Evolutionary conservation across 1,284 basidiomycete species (phyloP).

Genomic region (Pseudozyma thailandica): DNA sequence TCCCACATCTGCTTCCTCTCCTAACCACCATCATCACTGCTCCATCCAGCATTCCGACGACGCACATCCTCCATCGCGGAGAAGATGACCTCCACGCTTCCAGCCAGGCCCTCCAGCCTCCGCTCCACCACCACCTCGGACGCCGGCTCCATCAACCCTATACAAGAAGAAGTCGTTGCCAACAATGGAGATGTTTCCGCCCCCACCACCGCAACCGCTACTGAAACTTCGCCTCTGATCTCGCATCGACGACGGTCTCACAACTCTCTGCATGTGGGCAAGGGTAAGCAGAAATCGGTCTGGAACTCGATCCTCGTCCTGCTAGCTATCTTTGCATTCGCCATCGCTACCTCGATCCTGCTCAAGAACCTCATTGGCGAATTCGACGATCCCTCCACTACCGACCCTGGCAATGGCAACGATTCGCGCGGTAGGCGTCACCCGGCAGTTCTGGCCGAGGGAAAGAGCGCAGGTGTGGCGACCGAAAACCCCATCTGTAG

Average conservation of each 20-base stretch:
- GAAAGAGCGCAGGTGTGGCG: slow-evolving; percentile 51
- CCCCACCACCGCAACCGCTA: background rate
- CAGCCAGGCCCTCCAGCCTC: slow-evolving; percentile 30
- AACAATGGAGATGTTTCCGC: slow-evolving; percentile 22
- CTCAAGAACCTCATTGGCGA: slow-evolving; percentile 43
- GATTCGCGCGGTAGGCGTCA: slow-evolving; percentile 43
- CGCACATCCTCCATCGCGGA: too few relatives aligned
- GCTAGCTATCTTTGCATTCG: slow-evolving; percentile 34
- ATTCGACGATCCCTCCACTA: slow-evolving; percentile 16
- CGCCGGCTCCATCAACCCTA: slow-evolving; percentile 18
- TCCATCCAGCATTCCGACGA: background rate
- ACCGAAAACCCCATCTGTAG: slow-evolving; percentile 53
- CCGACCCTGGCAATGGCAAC: background rate
- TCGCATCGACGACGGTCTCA: slow-evolving; percentile 1
- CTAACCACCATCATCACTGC: background rate
- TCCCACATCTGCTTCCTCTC: background rate
- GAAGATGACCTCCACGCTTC: slow-evolving; percentile 5
- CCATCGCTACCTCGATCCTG: slow-evolving; percentile 36
- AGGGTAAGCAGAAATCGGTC: slow-evolving; percentile 12
- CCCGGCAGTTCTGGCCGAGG: slow-evolving; percentile 43
- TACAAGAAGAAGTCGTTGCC: slow-evolving; percentile 37
- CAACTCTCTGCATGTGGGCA: background rate
- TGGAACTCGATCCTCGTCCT: slow-evolving; percentile 43
- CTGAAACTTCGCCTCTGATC: slow-evolving; percentile 26
- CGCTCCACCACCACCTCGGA: slow-evolving; percentile 13